These are phyloP conservation scores for Sicyos edulis DNA, from an alignment of 306 rosid genomes.

Conservation along the genomic window DNA sequence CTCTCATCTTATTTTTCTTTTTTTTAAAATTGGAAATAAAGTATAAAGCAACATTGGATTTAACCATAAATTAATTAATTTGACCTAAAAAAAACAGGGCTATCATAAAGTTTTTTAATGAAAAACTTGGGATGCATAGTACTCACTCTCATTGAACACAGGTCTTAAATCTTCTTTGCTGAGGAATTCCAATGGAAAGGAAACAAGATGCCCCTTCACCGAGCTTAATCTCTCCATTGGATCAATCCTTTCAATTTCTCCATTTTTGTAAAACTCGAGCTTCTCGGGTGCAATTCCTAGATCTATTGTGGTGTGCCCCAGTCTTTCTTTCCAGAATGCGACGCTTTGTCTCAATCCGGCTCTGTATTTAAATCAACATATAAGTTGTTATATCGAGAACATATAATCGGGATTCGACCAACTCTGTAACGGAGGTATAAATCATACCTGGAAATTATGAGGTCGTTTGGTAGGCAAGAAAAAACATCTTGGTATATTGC, in stretches of 20 bases:
- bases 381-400: constrained; percentile 24
- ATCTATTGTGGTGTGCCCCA: constrained; percentile 80
- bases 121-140: constrained; percentile 85
- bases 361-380: constrained; percentile 33
- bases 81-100: background rate
- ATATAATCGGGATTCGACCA: background rate
- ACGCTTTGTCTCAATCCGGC: constrained; percentile 70
- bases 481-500: constrained; percentile 83
- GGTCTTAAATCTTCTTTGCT: constrained; percentile 91
- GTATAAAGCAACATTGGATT: constrained; percentile 5
- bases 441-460: constrained; percentile 69
- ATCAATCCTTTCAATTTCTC: constrained; percentile 43
- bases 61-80: constrained; percentile 21
- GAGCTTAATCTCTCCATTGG: constrained; percentile 62
- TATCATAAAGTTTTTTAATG: constrained; percentile 26
- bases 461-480: constrained; percentile 83
- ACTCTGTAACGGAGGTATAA: background rate
- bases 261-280: constrained; percentile 52
- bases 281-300: constrained; percentile 73
- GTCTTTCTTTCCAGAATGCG: constrained; percentile 59
- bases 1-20: background rate
- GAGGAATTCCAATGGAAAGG: constrained; percentile 87
- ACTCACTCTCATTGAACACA: constrained; percentile 84
- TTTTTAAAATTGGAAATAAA: background rate
- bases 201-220: constrained; percentile 82